Conservation (phyloP, 1,284 basidiomycete genomes). For the Cryptococcus depauperatus region DNA sequence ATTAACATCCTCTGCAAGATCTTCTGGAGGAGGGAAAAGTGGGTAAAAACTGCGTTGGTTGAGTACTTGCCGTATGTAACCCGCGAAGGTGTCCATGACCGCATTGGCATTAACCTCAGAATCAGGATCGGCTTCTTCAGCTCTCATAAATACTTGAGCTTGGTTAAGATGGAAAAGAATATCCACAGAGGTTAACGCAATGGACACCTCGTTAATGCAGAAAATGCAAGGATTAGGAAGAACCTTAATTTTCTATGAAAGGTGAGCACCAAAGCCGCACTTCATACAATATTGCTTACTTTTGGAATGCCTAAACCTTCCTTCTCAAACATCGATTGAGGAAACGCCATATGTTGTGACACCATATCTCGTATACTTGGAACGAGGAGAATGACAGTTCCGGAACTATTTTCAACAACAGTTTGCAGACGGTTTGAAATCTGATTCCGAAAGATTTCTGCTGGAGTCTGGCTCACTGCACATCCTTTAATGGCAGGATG, state of each 20-base stretch:
- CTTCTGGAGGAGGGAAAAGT: slow-evolving; percentile 74
- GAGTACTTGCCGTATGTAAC: slow-evolving; percentile 68
- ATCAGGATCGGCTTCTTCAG: slow-evolving; percentile 57
- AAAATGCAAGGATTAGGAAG: slow-evolving; percentile 84
- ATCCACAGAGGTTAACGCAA: slow-evolving; percentile 75
- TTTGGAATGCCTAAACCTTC: slow-evolving; percentile 45
- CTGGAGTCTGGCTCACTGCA: slow-evolving; percentile 58
- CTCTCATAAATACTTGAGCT: slow-evolving; percentile 70
- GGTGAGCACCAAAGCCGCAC: no score
- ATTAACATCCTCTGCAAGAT: slow-evolving; percentile 68
- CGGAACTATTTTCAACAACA: slow-evolving; percentile 58
- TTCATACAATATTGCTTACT: slow-evolving; percentile 22
- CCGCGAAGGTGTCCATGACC: slow-evolving; percentile 65
- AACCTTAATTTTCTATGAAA: slow-evolving; percentile 59
- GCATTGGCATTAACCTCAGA: slow-evolving; percentile 34
- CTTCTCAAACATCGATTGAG: slow-evolving; percentile 64
- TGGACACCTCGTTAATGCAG: slow-evolving; percentile 70
- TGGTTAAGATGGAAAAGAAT: slow-evolving; percentile 78
- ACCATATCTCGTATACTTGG: slow-evolving; percentile 76
- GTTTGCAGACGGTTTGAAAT: slow-evolving; percentile 56
- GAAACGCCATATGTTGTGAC: slow-evolving; percentile 72
- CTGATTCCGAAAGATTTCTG: slow-evolving; percentile 60
- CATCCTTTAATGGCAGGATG: slow-evolving; percentile 69
- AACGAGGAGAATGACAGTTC: slow-evolving; percentile 64
- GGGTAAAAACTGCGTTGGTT: slow-evolving; percentile 93